Percentiles rank a stretch among this genome's conserved stretches.
These are phyloP conservation scores for Pseudocercospora crystallina DNA, from an alignment of 2,329 filamentous ascomycete genomes.

Conservation along the genomic window DNA sequence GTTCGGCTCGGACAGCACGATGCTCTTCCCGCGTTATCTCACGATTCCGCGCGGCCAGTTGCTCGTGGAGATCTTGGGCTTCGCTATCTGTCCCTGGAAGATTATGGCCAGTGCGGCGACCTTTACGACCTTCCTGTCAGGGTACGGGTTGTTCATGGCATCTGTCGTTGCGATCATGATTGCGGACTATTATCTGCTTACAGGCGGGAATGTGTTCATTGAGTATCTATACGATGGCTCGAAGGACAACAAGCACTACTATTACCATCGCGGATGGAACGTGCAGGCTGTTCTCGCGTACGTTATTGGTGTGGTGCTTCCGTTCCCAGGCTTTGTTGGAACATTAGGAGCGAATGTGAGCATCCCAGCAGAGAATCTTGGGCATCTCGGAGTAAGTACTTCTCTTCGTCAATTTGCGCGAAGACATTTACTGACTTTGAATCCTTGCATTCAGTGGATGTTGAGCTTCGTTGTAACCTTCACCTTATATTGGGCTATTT, in stretches of 20 bases:
- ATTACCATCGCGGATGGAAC: constrained; percentile 55
- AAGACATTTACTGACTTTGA: too few relatives aligned
- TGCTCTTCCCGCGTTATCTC: constrained; percentile 52
- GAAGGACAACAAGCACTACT: constrained; percentile 49
- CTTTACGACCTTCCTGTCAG: constrained; percentile 61
- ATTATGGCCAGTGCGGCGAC: constrained; percentile 59
- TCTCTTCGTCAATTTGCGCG: too few relatives aligned
- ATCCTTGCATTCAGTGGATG: too few relatives aligned
- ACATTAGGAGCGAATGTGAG: constrained; percentile 34
- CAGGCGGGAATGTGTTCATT: constrained; percentile 36
- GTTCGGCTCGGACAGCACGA: constrained; percentile 36
- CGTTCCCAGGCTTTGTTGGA: constrained; percentile 56
- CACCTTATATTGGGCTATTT: too few relatives aligned
- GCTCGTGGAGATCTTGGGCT: constrained; percentile 40
- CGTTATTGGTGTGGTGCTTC: constrained; percentile 57
- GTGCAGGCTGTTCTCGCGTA: constrained; percentile 60
- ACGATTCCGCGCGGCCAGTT: constrained; percentile 42
- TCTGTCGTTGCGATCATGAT: constrained; percentile 63
- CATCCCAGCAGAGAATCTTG: too few relatives aligned
- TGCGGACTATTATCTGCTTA: constrained; percentile 60
- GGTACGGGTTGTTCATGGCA: constrained; percentile 61
- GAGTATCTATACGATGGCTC: constrained; percentile 47
- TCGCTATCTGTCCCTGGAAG: constrained; percentile 66
- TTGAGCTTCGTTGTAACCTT: too few relatives aligned
- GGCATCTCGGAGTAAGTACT: too few relatives aligned